Percentiles rank a stretch among this genome's conserved stretches.
Conservation (phyloP, 108 stramenopile genomes). For the Skeletonema costatum region DNA sequence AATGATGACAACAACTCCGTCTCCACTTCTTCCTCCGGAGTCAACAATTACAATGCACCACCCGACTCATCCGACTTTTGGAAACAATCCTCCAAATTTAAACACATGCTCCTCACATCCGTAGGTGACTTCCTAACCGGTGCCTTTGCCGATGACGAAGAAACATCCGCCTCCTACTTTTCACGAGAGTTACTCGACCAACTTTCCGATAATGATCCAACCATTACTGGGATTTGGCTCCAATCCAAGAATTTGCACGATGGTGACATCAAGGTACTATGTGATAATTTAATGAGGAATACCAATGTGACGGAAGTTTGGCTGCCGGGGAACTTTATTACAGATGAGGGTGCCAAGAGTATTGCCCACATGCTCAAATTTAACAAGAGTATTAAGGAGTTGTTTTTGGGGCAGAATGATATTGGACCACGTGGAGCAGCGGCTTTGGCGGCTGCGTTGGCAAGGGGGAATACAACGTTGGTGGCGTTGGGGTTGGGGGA, state of each 20-base stretch:
- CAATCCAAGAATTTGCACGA: slow-evolving; percentile 44
- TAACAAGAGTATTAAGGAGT: slow-evolving; percentile 37
- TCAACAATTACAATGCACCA: slow-evolving; percentile 7
- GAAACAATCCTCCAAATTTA: slow-evolving; percentile 24
- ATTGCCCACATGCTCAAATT: slow-evolving; percentile 45
- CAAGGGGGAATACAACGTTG: slow-evolving; percentile 34
- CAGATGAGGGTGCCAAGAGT: slow-evolving; percentile 39
- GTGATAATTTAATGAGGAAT: slow-evolving; percentile 38
- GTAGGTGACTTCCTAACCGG: slow-evolving; percentile 34
- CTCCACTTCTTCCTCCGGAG: neutral
- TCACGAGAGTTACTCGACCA: slow-evolving; percentile 41
- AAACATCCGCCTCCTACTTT: slow-evolving; percentile 30
- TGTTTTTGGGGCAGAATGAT: slow-evolving; percentile 41
- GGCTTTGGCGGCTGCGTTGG: slow-evolving; percentile 30
- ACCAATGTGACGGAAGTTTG: slow-evolving; percentile 46
- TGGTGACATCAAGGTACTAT: slow-evolving; percentile 27
- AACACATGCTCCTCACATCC: slow-evolving; percentile 26
- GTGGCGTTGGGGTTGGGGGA: slow-evolving; percentile 39
- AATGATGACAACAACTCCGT: neutral
- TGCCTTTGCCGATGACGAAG: slow-evolving; percentile 45
- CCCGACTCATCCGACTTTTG: slow-evolving; percentile 36
- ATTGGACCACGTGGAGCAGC: slow-evolving; percentile 47
- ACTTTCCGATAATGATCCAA: slow-evolving; percentile 21
- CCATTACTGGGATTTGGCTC: slow-evolving; percentile 33
- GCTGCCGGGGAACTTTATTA: slow-evolving; percentile 36